A percentile compares a stretch with the other conserved stretches of the same genome.
Conservation (phyloP, 495 filamentous ascomycete species). For the Aspergillus cristatus region DNA sequence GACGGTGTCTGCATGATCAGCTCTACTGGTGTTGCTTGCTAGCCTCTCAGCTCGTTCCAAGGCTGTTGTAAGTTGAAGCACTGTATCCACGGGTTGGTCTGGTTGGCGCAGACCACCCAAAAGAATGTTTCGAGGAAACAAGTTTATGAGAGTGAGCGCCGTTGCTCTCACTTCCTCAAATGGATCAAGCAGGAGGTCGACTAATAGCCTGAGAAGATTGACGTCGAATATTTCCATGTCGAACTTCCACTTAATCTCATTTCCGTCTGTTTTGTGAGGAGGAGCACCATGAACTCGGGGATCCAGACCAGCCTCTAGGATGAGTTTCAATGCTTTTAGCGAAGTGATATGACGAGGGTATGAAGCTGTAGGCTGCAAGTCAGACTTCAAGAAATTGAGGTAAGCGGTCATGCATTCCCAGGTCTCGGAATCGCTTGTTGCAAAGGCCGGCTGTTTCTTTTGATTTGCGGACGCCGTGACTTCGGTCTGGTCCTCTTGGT, state of each 20-base stretch:
- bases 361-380: constrained; percentile 65
- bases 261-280: constrained; percentile 8
- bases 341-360: constrained; percentile 84
- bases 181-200: constrained; percentile 75
- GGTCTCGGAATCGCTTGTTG: constrained; percentile 34
- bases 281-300: constrained; percentile 9
- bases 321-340: constrained; percentile 52
- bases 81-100: constrained; percentile 1
- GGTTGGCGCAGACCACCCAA: constrained; percentile 6
- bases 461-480: constrained; percentile 6
- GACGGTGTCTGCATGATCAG: constrained; percentile 79
- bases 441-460: constrained; percentile 8
- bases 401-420: constrained; percentile 60
- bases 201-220: constrained; percentile 40
- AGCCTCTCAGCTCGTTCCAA: constrained; percentile 31
- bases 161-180: constrained; percentile 82
- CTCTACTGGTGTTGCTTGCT: constrained; percentile 66
- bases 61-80: constrained; percentile 20
- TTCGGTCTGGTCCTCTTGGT: constrained; percentile 9
- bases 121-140: constrained; percentile 26
- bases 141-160: constrained; percentile 50
- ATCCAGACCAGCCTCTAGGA: constrained; percentile 50
- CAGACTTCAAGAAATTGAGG: constrained; percentile 54
- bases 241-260: constrained; percentile 38
- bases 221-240: constrained; percentile 47